Conservation (phyloP, 805 yeast species). For the Sugiyamaella smithiae region DNA sequence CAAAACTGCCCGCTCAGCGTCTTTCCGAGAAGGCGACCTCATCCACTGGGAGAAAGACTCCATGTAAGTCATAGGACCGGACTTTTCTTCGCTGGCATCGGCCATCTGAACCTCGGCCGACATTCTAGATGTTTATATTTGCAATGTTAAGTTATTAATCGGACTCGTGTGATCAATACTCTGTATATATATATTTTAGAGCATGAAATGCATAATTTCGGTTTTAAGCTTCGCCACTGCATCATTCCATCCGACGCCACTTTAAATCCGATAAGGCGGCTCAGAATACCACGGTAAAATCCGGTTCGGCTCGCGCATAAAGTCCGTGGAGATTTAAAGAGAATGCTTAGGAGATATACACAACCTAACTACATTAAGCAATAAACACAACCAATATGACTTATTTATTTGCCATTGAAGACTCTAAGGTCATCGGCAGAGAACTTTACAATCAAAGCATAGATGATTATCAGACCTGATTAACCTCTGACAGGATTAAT, state of each 20-base stretch:
- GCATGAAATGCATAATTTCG: background rate
- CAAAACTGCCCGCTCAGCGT: conserved; percentile 49
- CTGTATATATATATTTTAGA: background rate
- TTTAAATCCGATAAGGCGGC: background rate
- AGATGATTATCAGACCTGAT: no score
- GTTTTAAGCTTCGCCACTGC: background rate
- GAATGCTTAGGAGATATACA: no score
- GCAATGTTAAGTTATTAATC: background rate
- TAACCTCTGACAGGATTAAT: conserved; percentile 16
- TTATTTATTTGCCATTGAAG: no score
- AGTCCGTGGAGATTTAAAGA: no score
- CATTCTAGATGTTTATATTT: background rate
- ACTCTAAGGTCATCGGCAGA: no score
- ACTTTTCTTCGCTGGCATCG: background rate
- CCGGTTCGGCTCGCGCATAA: no score
- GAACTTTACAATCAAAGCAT: no score
- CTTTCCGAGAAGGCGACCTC: conserved; percentile 33
- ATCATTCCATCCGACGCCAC: no score
- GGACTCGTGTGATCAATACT: background rate
- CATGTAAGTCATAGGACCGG: conserved; percentile 8
- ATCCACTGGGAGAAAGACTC: conserved; percentile 46
- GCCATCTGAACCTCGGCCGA: background rate
- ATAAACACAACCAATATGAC: no score
- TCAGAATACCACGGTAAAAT: background rate
- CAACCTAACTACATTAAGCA: no score